Percentiles rank a stretch among this genome's conserved stretches.
Conservation (phyloP, 257 asterid species). For the Solanum tarijense region DNA sequence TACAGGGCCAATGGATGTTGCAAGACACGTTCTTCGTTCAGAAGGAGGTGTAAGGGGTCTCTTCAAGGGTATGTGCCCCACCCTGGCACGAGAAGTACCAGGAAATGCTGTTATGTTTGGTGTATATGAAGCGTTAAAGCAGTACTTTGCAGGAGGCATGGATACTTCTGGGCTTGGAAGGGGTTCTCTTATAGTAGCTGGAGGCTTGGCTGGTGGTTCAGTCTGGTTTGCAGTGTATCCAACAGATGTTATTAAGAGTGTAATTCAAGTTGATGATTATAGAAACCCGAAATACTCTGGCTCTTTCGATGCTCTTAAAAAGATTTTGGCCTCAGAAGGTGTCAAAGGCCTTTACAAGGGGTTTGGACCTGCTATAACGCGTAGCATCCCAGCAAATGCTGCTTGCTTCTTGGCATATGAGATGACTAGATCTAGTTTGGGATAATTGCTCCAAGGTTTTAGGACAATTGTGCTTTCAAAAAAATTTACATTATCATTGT, state of each 20-base stretch:
- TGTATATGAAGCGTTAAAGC: slow-evolving; percentile 64
- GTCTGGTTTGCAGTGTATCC: slow-evolving; percentile 71
- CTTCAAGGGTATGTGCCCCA: slow-evolving; percentile 70
- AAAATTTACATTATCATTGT: not conserved
- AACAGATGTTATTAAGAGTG: slow-evolving; percentile 71
- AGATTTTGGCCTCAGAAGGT: slow-evolving; percentile 62
- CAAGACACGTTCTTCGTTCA: slow-evolving; percentile 48
- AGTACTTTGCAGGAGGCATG: slow-evolving; percentile 52
- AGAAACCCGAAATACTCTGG: slow-evolving; percentile 65
- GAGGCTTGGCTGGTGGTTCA: slow-evolving; percentile 77
- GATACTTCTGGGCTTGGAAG: slow-evolving; percentile 62
- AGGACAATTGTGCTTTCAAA: not conserved
- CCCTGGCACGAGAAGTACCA: slow-evolving; percentile 74
- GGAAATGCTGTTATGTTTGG: slow-evolving; percentile 89
- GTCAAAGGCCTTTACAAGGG: slow-evolving; percentile 79
- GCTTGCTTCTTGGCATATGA: slow-evolving; percentile 90
- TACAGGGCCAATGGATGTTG: slow-evolving; percentile 79
- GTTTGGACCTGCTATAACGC: slow-evolving; percentile 82
- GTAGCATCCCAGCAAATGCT: slow-evolving; percentile 83
- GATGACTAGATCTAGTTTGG: slow-evolving; percentile 62
- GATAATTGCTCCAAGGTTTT: slow-evolving; percentile 21
- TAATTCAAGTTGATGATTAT: slow-evolving; percentile 69
- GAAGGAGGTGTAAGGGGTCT: slow-evolving; percentile 63
- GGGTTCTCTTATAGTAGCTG: slow-evolving; percentile 57
- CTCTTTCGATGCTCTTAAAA: slow-evolving; percentile 51